Base-by-base conservation (phyloP, 208 protist species). In the Novymonas esmeraldas region DNA sequence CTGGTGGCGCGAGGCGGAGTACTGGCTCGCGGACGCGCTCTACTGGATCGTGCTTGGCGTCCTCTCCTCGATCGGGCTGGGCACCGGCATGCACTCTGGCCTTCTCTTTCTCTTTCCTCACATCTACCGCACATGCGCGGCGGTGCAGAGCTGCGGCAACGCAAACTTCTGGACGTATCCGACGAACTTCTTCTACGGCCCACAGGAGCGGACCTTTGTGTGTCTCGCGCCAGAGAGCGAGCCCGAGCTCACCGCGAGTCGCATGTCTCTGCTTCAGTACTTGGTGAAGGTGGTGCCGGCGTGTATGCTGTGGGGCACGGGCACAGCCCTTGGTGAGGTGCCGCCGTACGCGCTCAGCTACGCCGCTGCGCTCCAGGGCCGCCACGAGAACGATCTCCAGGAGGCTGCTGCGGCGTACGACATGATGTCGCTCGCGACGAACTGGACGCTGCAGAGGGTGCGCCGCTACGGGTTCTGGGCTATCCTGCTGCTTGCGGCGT, bases 241-340 rank as follows among this genome's bases (percentile, higher is more conserved):
- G 9, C 49, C 61, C 6, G 64, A 64, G 26, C 41, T 39, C 36
- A 54, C 67, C 33, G 59, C 63, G 29, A 64, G 18, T 45, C 34
- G 38, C 45, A 36, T 20, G 45, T 48, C 65, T 45, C 55, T 85
- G 3, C 65, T 85, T 16, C 50, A 81, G 44, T 69, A 81, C 34
- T 74, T 95, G 29, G 48, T 81, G 26, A 90, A 96, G 55, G 77
- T 98, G 18, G 48, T 89, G 28, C 80, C 90, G 6, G 84, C 90
- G 33, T 97, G 95, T 63, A 63, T 98, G 56, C 24, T 97, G 55
- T 98, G 97, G 96, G 97, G 97, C 28, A 79, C 85, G 11, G 98
- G 98, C 33, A 99, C 98, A 1, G 98, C 98, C 13, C 92, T 99
- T 20, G 98, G 98, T 34, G 98, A 99, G 84, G 83, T 99, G 41